These are phyloP conservation scores for Penicillium thymicola DNA, from an alignment of 2,329 filamentous ascomycete genomes.

Conservation along the genomic window DNA sequence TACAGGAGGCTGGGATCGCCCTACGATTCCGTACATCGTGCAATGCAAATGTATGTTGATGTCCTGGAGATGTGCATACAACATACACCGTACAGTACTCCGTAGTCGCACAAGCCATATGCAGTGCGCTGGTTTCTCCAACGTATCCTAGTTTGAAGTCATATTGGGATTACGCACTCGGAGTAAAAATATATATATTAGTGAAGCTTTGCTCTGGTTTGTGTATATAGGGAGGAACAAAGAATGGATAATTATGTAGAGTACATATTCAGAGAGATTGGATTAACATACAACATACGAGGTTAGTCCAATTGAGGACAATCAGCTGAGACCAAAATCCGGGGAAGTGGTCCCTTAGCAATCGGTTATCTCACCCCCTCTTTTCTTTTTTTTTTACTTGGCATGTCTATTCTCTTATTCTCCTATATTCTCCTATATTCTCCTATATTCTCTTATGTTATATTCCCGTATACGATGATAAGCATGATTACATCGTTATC, in stretches of 20 bases:
- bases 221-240: neutral
- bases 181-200: neutral
- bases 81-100: neutral
- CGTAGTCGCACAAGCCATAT: neutral
- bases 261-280: neutral
- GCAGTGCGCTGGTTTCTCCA: neutral
- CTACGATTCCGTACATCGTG: conserved; percentile 3
- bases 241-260: neutral
- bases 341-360: conserved; percentile 16
- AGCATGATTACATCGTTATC: conserved; percentile 14
- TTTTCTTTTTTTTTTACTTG: neutral
- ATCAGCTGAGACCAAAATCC: conserved; percentile 19
- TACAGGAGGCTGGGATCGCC: conserved; percentile 12
- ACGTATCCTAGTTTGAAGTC: neutral
- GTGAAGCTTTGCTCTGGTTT: neutral
- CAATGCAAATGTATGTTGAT: conserved; percentile 3
- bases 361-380: conserved; percentile 2
- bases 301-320: neutral
- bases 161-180: neutral
- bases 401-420: neutral
- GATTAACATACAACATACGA: neutral
- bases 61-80: neutral
- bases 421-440: too few species aligned
- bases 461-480: neutral
- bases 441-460: too few species aligned